Base-by-base conservation (phyloP, 192 early-diverging fungal species). In the Coemansia sp. region DNA sequence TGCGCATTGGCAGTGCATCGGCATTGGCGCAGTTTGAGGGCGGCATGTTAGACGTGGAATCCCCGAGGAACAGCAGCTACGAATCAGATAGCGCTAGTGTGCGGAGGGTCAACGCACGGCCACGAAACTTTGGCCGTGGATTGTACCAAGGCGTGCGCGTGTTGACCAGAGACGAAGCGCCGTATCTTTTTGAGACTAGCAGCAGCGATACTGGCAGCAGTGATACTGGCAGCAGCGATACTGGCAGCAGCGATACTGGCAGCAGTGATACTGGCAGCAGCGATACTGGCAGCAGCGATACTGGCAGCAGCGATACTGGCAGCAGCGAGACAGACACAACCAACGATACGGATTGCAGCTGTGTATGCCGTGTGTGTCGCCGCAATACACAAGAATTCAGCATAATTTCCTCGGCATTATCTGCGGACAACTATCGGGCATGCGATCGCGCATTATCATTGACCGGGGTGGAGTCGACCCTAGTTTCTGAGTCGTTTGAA, bases 121-220 rank as follows among this genome's bases (percentile, higher is more conserved):
- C 22, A 7, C 71, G 40, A 12, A 11, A 29, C 5, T 67, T 58
- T 47, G 54, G 38, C 4, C 56, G 61, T 23, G 65, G 71, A 1
- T 35, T 54, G 25, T 56, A 60, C 18, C 44, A 19, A 33, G 63
- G 67, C 12, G 30, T 67, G 16, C 60, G 71, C 6, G n/a, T 69
- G 1, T 42, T 76, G 16, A 51, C 42, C 18, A 30, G 35, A 42
- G 62, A 69, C 0, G 67, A 65, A 30, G 63, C 63, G 3, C 62
- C 67, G 12, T 62, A 69, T 52, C 42, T 73, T 55, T 59, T 56
- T 5, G 42, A 18, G 48, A 33, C 40, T 16, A 54, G 43, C 27
- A 53, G 46, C 28, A 30, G 44, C 53, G 11, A 21, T 16, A 31
- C 3, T 16, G 22, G 46, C 46, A 48, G 6, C 11, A 16, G 11